phyloP scores from a whole-genome alignment of 148 eudicot genomes.

The Rhododendron mucronatum region DNA sequence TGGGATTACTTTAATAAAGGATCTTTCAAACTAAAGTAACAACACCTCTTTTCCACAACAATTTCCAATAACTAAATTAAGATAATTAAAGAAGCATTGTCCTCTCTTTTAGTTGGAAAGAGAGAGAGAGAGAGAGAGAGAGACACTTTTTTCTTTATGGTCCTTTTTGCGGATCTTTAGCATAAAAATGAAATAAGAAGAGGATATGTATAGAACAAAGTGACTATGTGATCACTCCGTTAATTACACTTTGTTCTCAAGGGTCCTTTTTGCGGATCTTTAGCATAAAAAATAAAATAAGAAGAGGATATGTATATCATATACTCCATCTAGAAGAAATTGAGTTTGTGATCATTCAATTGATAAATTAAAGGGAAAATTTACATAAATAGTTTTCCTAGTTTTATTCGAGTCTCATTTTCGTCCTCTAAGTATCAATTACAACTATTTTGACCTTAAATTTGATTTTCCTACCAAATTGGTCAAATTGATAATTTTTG shows the following conservation, averaged over 20 bases:
- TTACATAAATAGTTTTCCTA: no score
- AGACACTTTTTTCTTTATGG: conserved; percentile 12
- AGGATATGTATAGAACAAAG: neutral
- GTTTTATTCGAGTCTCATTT: no score
- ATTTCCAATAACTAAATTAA: neutral
- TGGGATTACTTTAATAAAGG: conserved; percentile 11
- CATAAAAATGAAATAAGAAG: conserved; percentile 1
- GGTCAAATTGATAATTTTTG: no score
- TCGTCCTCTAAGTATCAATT: no score
- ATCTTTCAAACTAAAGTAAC: conserved; percentile 12
- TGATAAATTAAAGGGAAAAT: no score
- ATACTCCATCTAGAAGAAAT: neutral
- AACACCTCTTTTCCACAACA: conserved; percentile 5
- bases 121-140: neutral
- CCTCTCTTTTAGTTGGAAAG: conserved; percentile 22
- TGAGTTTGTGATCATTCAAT: neutral
- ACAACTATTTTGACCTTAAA: no score
- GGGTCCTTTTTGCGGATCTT: neutral
- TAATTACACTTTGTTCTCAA: neutral
- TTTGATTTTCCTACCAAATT: no score
- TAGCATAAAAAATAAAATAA: neutral
- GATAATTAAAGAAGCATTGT: conserved; percentile 10
- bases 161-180: conserved; percentile 13
- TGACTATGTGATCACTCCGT: conserved; percentile 4
- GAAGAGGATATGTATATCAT: neutral